phyloP scores from a whole-genome alignment of 257 asterid species.

The Petrea volubilis region DNA sequence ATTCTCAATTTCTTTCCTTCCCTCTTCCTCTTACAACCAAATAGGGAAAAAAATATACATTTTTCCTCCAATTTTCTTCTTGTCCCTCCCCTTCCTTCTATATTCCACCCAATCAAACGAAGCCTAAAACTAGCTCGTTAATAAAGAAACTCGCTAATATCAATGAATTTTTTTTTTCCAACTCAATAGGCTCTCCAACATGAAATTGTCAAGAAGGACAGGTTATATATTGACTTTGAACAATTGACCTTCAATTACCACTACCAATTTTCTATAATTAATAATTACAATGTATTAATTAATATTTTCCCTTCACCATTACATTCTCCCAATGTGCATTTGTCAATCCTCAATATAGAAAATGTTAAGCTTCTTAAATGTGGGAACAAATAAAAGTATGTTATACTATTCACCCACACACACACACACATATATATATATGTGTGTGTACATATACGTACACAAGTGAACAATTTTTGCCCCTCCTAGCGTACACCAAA shows the following conservation, averaged over 20 bases:
- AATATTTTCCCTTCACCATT: background rate
- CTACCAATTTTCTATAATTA: too few relatives aligned
- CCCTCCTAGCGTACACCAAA: background rate
- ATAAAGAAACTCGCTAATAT: background rate
- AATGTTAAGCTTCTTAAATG: background rate
- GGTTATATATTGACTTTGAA: background rate
- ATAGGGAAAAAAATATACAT: too few relatives aligned
- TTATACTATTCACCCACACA: background rate
- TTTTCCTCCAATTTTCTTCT: too few relatives aligned
- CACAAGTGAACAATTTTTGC: background rate
- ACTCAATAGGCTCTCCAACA: background rate
- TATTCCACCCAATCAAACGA: too few relatives aligned
- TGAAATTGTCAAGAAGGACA: background rate
- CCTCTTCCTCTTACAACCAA: too few relatives aligned
- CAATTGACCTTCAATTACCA: background rate
- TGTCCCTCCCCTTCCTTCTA: too few relatives aligned
- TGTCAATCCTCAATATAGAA: background rate
- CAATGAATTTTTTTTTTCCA: background rate
- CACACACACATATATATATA: background rate
- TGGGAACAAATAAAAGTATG: background rate
- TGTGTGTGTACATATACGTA: too few relatives aligned
- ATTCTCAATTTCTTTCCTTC: too few relatives aligned
- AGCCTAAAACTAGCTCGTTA: too few relatives aligned
- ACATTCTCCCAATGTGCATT: background rate
- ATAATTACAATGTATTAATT: too few relatives aligned